These are phyloP conservation scores for Sambucus nigra DNA, from an alignment of 129 eudicot genomes.

Conservation along the genomic window DNA sequence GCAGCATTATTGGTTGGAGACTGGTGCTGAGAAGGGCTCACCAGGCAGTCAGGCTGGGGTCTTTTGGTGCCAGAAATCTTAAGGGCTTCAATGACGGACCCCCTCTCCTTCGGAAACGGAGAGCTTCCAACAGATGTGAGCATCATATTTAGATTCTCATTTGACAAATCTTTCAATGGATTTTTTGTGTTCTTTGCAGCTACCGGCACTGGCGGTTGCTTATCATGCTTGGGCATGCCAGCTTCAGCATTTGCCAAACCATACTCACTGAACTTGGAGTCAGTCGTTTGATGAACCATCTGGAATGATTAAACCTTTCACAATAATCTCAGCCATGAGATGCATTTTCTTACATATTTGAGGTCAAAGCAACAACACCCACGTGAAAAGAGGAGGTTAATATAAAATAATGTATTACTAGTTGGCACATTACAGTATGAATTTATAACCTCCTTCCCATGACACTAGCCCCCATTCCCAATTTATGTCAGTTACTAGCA, in stretches of 20 bases:
- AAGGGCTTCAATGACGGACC: constrained; percentile 19
- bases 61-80: constrained; percentile 49
- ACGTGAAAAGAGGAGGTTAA: no score
- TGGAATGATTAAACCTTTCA: constrained; percentile 8
- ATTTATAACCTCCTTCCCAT: no score
- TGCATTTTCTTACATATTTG: background rate
- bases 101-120: constrained; percentile 17
- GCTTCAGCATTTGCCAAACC: constrained; percentile 37
- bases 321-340: background rate
- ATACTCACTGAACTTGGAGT: constrained; percentile 34
- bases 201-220: constrained; percentile 20
- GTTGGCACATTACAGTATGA: no score
- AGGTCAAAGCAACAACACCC: background rate
- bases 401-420: no score
- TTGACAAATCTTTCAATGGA: constrained; percentile 28
- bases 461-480: no score
- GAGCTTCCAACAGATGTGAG: constrained; percentile 38
- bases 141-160: constrained; percentile 29
- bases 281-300: constrained; percentile 60
- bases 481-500: no score
- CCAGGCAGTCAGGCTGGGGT: constrained; percentile 22
- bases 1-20: constrained; percentile 26
- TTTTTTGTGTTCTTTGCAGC: constrained; percentile 24
- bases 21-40: constrained; percentile 18
- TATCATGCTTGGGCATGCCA: constrained; percentile 36